Conservation (phyloP, 345 rosid genomes). For the Boechera divaricarpa region DNA sequence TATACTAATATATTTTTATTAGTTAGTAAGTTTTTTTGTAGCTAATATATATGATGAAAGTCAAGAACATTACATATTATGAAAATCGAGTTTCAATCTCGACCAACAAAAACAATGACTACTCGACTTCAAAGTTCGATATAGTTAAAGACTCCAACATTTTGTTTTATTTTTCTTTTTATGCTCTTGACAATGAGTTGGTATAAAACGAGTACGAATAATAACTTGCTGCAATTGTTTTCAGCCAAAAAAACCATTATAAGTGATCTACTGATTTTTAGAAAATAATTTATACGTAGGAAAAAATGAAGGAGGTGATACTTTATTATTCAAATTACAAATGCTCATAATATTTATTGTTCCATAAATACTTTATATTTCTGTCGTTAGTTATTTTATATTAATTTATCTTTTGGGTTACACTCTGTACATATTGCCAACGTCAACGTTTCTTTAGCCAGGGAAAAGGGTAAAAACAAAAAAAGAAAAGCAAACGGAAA, state of each 20-base stretch:
- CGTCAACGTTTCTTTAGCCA: slow-evolving; percentile 33
- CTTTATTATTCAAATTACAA: background rate
- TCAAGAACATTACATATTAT: background rate
- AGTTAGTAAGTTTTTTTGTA: background rate
- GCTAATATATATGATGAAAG: background rate
- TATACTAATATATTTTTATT: slow-evolving; percentile 7
- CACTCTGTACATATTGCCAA: slow-evolving; percentile 10
- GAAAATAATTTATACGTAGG: background rate
- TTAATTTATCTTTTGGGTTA: background rate
- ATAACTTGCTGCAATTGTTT: background rate
- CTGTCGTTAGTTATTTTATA: background rate
- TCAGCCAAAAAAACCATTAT: background rate
- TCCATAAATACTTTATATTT: background rate
- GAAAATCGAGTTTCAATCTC: too few relatives aligned
- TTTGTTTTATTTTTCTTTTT: background rate
- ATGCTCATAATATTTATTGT: background rate
- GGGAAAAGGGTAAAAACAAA: background rate
- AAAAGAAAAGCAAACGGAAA: slow-evolving; percentile 35
- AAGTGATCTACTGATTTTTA: background rate
- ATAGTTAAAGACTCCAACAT: background rate
- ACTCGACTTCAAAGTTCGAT: background rate
- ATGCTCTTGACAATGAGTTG: background rate
- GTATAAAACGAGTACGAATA: slow-evolving; percentile 1
- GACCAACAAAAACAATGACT: slow-evolving; percentile 1
- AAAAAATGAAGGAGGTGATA: background rate